A percentile compares a stretch with the other conserved stretches of the same genome.
phyloP scores from a whole-genome alignment of 805 yeast genomes.

The Pichia californica region DNA sequence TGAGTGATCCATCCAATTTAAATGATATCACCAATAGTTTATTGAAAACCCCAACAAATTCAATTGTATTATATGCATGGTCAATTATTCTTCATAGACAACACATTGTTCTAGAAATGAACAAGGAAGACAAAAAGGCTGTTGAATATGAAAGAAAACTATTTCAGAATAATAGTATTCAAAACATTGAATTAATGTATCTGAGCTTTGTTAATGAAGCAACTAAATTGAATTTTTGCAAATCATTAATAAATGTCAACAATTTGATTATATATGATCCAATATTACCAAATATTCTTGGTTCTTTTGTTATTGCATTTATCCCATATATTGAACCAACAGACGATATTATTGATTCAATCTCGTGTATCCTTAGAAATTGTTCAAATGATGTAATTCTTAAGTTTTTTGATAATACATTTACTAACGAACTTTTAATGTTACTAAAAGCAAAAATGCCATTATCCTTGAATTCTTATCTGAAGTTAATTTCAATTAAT shows the following conservation, averaged over 20 bases:
- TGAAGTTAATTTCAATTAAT: conserved; percentile 55
- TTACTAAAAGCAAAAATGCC: conserved; percentile 75
- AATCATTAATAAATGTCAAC: conserved; percentile 36
- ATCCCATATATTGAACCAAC: conserved; percentile 44
- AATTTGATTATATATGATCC: conserved; percentile 41
- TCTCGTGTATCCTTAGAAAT: conserved; percentile 35
- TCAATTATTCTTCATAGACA: conserved; percentile 53
- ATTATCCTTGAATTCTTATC: conserved; percentile 48
- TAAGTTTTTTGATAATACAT: conserved; percentile 40
- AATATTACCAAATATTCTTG: conserved; percentile 43
- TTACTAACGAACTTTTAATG: conserved; percentile 38
- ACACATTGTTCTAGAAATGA: conserved; percentile 33
- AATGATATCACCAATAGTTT: conserved; percentile 16
- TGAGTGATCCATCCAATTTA: conserved; percentile 37
- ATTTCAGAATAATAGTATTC: conserved; percentile 8
- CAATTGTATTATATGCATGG: conserved; percentile 61
- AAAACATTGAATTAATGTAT: conserved; percentile 19
- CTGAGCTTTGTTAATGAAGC: conserved; percentile 34
- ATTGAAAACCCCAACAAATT: conserved; percentile 32
- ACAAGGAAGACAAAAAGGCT: conserved; percentile 15
- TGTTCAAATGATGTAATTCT: conserved; percentile 41
- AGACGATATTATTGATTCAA: conserved; percentile 37
- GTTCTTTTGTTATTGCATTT: conserved; percentile 38
- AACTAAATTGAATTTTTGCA: conserved; percentile 38
- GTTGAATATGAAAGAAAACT: conserved; percentile 10